These are phyloP conservation scores for Penicillium atrosanguineum DNA, from an alignment of 495 filamentous ascomycete species.

Conservation along the genomic window DNA sequence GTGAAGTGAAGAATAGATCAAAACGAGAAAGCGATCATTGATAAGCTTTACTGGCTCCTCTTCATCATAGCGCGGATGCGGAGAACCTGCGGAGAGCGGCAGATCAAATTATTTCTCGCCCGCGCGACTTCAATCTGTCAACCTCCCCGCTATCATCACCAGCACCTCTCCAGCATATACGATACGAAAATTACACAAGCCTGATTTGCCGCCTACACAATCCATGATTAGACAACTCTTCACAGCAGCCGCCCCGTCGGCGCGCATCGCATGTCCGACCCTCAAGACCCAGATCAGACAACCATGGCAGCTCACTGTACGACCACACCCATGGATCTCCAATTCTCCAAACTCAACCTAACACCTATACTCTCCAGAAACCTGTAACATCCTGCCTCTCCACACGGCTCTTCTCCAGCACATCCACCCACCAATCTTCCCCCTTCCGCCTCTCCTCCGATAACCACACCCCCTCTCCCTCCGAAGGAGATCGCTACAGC, in stretches of 20 bases:
- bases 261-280: conserved; percentile 9
- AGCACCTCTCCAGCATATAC: not conserved
- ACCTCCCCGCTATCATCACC: not conserved
- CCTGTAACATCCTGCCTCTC: conserved; percentile 8
- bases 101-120: conserved; percentile 17
- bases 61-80: not conserved
- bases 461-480: conserved; percentile 12
- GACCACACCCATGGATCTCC: not conserved
- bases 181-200: not conserved
- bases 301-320: conserved; percentile 10
- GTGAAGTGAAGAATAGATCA: not conserved
- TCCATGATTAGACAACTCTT: conserved; percentile 19
- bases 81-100: conserved; percentile 11
- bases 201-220: not conserved
- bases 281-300: conserved; percentile 8
- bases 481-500: conserved; percentile 40
- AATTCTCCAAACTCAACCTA: not conserved
- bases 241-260: conserved; percentile 19
- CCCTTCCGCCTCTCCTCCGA: conserved; percentile 40
- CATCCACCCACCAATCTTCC: conserved; percentile 21
- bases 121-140: conserved; percentile 7
- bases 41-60: no score
- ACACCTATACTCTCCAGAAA: not conserved
- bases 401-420: conserved; percentile 19
- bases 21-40: not conserved